These are phyloP conservation scores for Aspergillus sclerotiicarbonarius DNA, from an alignment of 495 filamentous ascomycete genomes.

Conservation along the genomic window DNA sequence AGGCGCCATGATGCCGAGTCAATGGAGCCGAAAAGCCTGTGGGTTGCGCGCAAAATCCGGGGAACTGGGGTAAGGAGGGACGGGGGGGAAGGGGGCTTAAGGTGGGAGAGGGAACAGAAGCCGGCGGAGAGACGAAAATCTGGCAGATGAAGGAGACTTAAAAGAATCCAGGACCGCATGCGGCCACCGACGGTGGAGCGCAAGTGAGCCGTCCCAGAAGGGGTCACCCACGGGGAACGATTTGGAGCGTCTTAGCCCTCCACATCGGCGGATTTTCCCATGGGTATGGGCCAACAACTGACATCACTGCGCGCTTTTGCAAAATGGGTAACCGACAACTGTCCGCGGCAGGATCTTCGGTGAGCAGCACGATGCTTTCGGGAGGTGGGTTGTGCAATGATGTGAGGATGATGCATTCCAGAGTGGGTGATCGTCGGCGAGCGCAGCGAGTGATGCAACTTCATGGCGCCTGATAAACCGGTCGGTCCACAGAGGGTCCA, in stretches of 20 bases:
- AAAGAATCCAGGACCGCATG: not conserved
- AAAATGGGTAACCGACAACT: not conserved
- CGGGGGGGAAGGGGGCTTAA: not conserved
- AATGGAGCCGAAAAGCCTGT: not conserved
- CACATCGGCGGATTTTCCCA: slow-evolving; percentile 1
- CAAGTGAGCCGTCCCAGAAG: not conserved
- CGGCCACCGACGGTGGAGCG: not conserved
- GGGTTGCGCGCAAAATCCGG: not conserved
- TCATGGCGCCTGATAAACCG: not conserved
- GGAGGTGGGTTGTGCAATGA: not conserved
- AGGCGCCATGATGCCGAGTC: slow-evolving; percentile 23
- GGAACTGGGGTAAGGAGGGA: not conserved
- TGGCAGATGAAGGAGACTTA: not conserved
- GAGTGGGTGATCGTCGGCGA: not conserved
- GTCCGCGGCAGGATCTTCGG: not conserved
- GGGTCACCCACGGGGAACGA: slow-evolving; percentile 5
- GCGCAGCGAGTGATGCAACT: slow-evolving; percentile 1
- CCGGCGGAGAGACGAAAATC: not conserved
- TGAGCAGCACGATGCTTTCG: slow-evolving; percentile 1
- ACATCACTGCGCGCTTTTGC: slow-evolving; percentile 1
- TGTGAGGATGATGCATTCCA: slow-evolving; percentile 9
- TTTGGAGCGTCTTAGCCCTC: not conserved
- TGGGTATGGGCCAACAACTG: not conserved
- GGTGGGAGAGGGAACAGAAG: not conserved
- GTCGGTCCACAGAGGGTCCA: not conserved